phyloP scores from a whole-genome alignment of 2,329 filamentous ascomycete genomes.

The Alternaria brassicicola region DNA sequence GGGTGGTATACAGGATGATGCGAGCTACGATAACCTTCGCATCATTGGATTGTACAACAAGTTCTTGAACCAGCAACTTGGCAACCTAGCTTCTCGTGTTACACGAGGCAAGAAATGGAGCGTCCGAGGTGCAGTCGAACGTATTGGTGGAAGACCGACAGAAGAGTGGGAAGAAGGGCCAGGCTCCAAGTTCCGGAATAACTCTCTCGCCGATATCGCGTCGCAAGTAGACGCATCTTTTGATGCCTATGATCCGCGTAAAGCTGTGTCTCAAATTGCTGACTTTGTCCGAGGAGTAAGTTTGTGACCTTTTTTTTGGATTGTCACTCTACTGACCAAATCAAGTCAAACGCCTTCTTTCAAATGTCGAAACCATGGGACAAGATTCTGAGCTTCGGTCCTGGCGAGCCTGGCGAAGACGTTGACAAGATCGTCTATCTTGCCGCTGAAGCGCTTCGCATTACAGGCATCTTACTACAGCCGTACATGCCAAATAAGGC shows the following conservation, averaged over 20 bases:
- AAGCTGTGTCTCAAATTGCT: constrained; percentile 32
- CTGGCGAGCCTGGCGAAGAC: constrained; percentile 41
- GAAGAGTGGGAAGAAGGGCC: constrained; percentile 38
- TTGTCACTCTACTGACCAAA: background rate
- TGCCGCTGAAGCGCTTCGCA: constrained; percentile 75
- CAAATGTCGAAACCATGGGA: constrained; percentile 72
- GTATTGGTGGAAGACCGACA: constrained; percentile 32
- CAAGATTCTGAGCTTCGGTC: constrained; percentile 50
- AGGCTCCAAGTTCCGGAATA: constrained; percentile 42
- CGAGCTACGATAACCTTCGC: constrained; percentile 80
- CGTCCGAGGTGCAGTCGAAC: constrained; percentile 63
- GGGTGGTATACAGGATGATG: constrained; percentile 76
- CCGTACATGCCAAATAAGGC: constrained; percentile 88
- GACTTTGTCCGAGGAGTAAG: constrained; percentile 40
- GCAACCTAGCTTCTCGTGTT: constrained; percentile 78
- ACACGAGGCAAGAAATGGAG: constrained; percentile 73
- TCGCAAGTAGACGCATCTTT: constrained; percentile 30
- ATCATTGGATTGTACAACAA: constrained; percentile 82
- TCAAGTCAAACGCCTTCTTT: constrained; percentile 71
- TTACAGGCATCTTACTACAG: constrained; percentile 83
- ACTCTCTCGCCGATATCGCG: constrained; percentile 44
- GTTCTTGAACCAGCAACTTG: constrained; percentile 75
- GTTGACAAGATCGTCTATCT: constrained; percentile 66
- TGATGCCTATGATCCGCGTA: constrained; percentile 38
- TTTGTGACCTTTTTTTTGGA: background rate